Conservation (phyloP, 2,329 filamentous ascomycete genomes). For the Neurospora sp. region DNA sequence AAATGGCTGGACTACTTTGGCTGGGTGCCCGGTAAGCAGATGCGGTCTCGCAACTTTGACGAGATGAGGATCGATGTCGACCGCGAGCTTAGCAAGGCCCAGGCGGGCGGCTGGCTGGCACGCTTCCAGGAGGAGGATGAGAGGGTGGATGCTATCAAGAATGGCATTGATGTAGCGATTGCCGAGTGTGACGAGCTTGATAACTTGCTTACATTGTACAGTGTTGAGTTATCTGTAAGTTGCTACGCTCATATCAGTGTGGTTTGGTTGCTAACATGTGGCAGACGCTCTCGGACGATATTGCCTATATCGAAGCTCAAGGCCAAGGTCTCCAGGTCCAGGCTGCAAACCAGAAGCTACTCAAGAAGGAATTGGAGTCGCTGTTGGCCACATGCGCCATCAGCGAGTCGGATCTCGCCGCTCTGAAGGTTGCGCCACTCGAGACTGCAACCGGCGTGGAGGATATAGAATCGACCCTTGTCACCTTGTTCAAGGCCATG, state of each 20-base stretch:
- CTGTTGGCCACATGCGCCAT: conserved; percentile 90
- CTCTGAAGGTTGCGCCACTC: conserved; percentile 63
- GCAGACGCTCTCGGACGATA: conserved; percentile 87
- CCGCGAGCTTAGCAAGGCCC: conserved; percentile 78
- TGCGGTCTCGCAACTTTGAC: conserved; percentile 66
- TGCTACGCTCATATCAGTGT: neutral
- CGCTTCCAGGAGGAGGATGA: conserved; percentile 82
- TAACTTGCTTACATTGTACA: conserved; percentile 86
- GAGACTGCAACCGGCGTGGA: conserved; percentile 61
- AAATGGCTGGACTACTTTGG: conserved; percentile 78
- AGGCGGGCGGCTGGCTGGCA: conserved; percentile 86
- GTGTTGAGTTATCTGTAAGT: conserved; percentile 81
- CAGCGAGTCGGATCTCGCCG: conserved; percentile 62
- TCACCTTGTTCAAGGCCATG: conserved; percentile 85
- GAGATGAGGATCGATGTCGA: conserved; percentile 75
- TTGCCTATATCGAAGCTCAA: conserved; percentile 94
- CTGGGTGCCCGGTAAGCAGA: conserved; percentile 69
- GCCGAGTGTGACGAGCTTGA: conserved; percentile 94
- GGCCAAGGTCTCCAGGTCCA: conserved; percentile 95
- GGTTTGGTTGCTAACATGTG: conserved; percentile 16
- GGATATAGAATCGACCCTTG: conserved; percentile 67
- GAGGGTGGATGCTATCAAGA: conserved; percentile 76
- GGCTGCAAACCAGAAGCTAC: conserved; percentile 88
- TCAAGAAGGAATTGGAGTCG: conserved; percentile 81
- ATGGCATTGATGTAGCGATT: conserved; percentile 80